Evolutionary conservation across 805 yeast genomes (phyloP).

Genomic region (Candida xiaguanensis): DNA sequence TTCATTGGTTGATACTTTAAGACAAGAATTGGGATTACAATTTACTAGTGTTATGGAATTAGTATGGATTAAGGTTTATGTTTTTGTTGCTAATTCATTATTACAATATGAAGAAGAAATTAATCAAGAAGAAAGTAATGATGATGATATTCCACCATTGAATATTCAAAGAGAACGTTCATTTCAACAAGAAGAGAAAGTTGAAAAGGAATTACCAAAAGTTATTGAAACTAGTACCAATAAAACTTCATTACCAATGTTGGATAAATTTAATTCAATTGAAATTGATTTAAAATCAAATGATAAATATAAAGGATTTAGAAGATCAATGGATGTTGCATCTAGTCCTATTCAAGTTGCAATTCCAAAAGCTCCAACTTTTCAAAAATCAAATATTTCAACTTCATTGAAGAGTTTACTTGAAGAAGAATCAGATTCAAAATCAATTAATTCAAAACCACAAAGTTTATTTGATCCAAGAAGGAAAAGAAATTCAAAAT

Average conservation of each 20-base stretch:
- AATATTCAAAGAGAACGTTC: constrained; percentile 14
- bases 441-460: constrained; percentile 8
- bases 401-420: constrained; percentile 9
- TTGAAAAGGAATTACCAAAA: constrained; percentile 3
- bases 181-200: constrained; percentile 10
- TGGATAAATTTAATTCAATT: constrained; percentile 13
- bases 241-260: not conserved
- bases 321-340: constrained; percentile 28
- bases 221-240: not conserved
- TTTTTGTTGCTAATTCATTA: constrained; percentile 36
- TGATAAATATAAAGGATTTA: constrained; percentile 40
- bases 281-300: constrained; percentile 25
- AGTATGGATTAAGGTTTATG: constrained; percentile 38
- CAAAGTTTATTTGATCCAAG: constrained; percentile 22
- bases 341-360: constrained; percentile 21
- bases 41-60: constrained; percentile 30
- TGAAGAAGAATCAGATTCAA: constrained; percentile 2
- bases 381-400: constrained; percentile 9
- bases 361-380: constrained; percentile 14
- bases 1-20: constrained; percentile 34
- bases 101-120: constrained; percentile 17
- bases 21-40: constrained; percentile 30
- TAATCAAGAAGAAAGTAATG: too few relatives aligned
- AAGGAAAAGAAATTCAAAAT: constrained; percentile 6
- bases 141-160: constrained; percentile 24